Evolutionary conservation across 2,329 filamentous ascomycete genomes (phyloP).

Genomic region (Cladorrhinum sp.): DNA sequence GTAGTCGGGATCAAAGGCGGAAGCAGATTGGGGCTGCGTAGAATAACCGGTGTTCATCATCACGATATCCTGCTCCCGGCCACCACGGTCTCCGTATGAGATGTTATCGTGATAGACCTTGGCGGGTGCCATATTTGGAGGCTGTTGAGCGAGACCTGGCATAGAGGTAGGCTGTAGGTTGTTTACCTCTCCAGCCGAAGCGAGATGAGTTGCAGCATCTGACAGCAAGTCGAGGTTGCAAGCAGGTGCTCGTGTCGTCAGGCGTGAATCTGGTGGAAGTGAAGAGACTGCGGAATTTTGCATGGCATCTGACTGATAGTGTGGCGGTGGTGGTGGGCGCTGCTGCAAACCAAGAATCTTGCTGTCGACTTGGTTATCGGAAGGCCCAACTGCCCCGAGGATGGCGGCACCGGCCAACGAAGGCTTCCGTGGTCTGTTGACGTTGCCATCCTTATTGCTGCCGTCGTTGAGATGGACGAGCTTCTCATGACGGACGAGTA

Average conservation of each 20-base stretch:
- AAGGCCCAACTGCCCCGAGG: constrained; percentile 36
- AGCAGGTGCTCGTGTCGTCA: constrained; percentile 43
- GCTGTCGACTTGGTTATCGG: constrained; percentile 46
- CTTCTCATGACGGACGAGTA: constrained; percentile 62
- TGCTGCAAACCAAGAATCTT: constrained; percentile 47
- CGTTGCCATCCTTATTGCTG: constrained; percentile 49
- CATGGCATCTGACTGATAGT: constrained; percentile 43
- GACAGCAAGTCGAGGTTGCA: constrained; percentile 59
- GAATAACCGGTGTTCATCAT: constrained; percentile 41
- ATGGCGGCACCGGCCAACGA: constrained; percentile 44
- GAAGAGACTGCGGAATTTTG: constrained; percentile 37
- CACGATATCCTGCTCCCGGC: constrained; percentile 43
- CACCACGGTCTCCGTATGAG: constrained; percentile 46
- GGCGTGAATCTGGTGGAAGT: constrained; percentile 47
- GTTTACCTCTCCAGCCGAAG: constrained; percentile 53
- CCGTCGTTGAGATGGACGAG: constrained; percentile 62
- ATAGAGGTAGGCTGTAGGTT: constrained; percentile 49
- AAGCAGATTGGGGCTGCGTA: constrained; percentile 34
- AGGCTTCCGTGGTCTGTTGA: constrained; percentile 48
- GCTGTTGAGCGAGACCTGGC: constrained; percentile 42
- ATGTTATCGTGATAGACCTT: constrained; percentile 51
- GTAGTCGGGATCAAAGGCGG: constrained; percentile 52
- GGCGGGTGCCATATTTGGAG: constrained; percentile 42
- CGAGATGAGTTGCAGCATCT: constrained; percentile 53
- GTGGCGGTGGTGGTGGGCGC: constrained; percentile 32